These are phyloP conservation scores for Plasmodium reichenowi DNA, from an alignment of 169 alveolate species.

Conservation along the genomic window DNA sequence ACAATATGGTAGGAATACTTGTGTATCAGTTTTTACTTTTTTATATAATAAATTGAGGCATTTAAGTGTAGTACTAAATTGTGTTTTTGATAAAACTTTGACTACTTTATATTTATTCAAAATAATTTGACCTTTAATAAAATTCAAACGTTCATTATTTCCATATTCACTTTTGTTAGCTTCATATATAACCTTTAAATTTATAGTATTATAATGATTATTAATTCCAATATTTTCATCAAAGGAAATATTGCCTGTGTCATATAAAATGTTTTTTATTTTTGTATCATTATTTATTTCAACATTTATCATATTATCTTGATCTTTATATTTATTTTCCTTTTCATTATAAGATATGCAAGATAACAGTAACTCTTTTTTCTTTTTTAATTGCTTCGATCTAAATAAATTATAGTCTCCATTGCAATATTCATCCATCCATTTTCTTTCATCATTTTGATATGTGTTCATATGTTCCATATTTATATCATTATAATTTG, in stretches of 20 bases:
- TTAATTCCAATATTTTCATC: conserved; percentile 28
- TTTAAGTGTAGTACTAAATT: conserved; percentile 90
- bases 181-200: conserved; percentile 91
- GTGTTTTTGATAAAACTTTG: conserved; percentile 91
- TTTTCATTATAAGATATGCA: background rate
- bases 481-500: conserved; percentile 8
- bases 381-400: conserved; percentile 44
- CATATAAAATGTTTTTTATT: background rate
- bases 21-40: conserved; percentile 5
- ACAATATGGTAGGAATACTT: background rate
- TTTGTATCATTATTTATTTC: conserved; percentile 2
- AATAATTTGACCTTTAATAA: conserved; percentile 89
- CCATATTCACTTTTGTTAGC: conserved; percentile 93
- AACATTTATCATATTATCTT: conserved; percentile 6
- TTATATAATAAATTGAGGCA: conserved; percentile 87
- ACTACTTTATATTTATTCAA: conserved; percentile 92
- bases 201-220: conserved; percentile 87
- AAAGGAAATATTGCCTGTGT: background rate
- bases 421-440: conserved; percentile 69
- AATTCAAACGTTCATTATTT: conserved; percentile 90
- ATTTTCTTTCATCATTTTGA: conserved; percentile 55
- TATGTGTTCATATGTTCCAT: conserved; percentile 18
- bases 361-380: conserved; percentile 23
- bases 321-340: conserved; percentile 2
- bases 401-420: conserved; percentile 74